Evolutionary conservation across 129 eudicot genomes (phyloP), one percentile per base, ranked within the genome.

Genomic region (Artemisia argyi): DNA sequence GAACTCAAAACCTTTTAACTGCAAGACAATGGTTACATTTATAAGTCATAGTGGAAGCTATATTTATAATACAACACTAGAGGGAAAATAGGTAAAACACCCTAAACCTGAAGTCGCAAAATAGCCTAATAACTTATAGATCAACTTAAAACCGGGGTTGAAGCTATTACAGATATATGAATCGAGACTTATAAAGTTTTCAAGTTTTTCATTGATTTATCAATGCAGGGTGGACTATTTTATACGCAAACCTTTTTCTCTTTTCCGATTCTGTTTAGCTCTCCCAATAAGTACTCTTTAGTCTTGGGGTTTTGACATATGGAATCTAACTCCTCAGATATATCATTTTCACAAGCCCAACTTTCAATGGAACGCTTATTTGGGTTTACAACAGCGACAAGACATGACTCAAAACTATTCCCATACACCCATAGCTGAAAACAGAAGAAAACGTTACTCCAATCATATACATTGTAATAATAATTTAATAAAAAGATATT

Each of bases 401-500:
- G 91, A 60, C 78, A 92, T 17, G 98, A 86, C 84, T 92, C 96
- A 12, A 89, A 89, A 78, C 94, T 92, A 79, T 79, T 92, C 72
- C 98, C 98, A 50, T 92, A 92, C 13, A 89, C 80, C 98, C 98
- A 92, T 73, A 92, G 77, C 98, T 91, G 82, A 69, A 75, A 69
- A 52, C 35, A 32, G 54, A 35, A 47, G n/a, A 54, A 5, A 8
- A 48, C 60, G 32, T 19, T 26, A 69, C 69, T 68, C 15, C 32
- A 17, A 17, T 57, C 13, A 17, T 5, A 19, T 6, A 2, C 12
- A 10, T 0, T 17, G 9, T 24, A 59, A 59, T 24, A 59, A 19
- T 11, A 24, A 2, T 22, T 59, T 30, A 30, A 19, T 42, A 22
- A 59, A 59, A 9, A 3, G 16, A 22, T 58, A 3, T 35, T 17